A percentile compares a stretch with the other conserved stretches of the same genome.
Evolutionary conservation across 495 filamentous ascomycete genomes (phyloP).

Genomic region (Hyaloscypha finlandica): DNA sequence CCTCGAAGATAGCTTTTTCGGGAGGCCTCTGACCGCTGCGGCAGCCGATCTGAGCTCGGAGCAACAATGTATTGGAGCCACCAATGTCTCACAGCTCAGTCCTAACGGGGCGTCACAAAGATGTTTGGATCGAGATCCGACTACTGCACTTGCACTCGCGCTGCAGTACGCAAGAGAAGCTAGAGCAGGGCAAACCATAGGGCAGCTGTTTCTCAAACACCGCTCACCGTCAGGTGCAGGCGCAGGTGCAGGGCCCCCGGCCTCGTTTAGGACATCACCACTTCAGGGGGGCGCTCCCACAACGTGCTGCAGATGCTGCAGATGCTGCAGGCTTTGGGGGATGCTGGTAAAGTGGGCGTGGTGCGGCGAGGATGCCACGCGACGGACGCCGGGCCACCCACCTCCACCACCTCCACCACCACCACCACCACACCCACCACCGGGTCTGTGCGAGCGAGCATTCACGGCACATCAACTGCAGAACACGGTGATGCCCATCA

Average conservation of each 20-base stretch:
- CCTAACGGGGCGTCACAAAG: conserved; percentile 8
- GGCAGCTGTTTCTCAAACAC: neutral
- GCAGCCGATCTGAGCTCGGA: neutral
- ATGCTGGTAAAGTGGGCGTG: neutral
- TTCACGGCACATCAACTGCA: neutral
- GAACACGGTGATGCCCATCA: neutral
- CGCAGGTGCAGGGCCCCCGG: too few relatives aligned
- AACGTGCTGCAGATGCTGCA: too few relatives aligned
- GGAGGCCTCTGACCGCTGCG: neutral
- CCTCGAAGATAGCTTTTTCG: neutral
- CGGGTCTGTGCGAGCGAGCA: neutral
- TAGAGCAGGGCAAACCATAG: neutral
- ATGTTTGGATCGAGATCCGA: conserved; percentile 20
- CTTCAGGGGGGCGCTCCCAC: too few relatives aligned
- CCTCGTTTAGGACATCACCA: too few relatives aligned
- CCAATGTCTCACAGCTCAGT: conserved; percentile 1
- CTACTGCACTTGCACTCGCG: neutral
- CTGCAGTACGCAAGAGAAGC: neutral
- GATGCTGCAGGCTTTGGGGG: too few relatives aligned
- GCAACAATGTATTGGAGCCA: neutral
- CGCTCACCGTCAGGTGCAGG: neutral
- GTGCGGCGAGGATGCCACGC: neutral
- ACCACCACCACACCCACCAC: neutral
- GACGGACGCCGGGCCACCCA: neutral
- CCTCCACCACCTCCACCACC: too few relatives aligned